Evolutionary conservation across 83 land plant species (phyloP).

Genomic region (Thuja plicata): DNA sequence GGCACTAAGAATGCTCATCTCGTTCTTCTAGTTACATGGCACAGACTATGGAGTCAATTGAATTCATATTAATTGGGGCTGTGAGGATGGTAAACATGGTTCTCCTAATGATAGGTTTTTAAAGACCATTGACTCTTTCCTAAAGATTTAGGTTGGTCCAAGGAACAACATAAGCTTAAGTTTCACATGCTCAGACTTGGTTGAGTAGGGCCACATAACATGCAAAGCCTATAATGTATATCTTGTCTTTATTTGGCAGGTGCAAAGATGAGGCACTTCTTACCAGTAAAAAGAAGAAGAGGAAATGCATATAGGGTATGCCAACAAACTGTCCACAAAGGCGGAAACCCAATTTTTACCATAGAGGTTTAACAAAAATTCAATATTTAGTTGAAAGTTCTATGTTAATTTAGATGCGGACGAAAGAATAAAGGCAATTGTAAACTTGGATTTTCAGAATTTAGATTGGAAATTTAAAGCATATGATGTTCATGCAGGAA

Average conservation of each 20-base stretch:
- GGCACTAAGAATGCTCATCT: too few relatives aligned
- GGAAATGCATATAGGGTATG: not conserved
- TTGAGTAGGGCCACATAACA: not conserved
- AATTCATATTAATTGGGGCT: too few relatives aligned
- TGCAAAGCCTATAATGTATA: not conserved
- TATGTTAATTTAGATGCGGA: not conserved
- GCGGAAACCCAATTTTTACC: not conserved
- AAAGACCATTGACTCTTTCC: not conserved
- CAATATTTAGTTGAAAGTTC: not conserved
- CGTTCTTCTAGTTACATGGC: too few relatives aligned
- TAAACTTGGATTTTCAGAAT: not conserved
- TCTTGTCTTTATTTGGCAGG: not conserved
- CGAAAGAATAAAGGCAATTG: not conserved
- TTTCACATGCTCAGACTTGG: not conserved
- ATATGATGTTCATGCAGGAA: not conserved
- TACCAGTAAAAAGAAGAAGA: not conserved
- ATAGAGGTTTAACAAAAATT: not conserved
- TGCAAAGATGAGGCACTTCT: not conserved
- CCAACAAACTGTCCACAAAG: not conserved
- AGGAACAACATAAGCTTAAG: not conserved
- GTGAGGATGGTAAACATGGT: not conserved
- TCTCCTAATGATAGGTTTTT: not conserved
- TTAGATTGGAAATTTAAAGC: not conserved
- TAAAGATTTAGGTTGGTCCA: not conserved
- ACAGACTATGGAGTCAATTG: too few relatives aligned